Evolutionary conservation across 2,329 filamentous ascomycete species (phyloP).

Genomic region (Pestalotiopsis sp.): DNA sequence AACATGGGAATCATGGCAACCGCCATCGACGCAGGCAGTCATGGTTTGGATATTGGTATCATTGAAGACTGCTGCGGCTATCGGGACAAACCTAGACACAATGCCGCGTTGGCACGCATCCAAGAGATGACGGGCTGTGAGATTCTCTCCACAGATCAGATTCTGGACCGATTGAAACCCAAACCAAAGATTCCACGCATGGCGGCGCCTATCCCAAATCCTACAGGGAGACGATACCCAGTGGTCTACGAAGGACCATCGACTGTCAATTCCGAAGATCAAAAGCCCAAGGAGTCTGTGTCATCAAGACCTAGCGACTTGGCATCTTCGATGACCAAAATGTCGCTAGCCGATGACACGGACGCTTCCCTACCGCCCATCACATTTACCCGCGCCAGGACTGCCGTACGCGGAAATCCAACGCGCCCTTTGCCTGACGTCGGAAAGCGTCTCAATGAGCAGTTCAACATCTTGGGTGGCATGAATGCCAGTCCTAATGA

Average conservation of each 20-base stretch:
- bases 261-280: neutral
- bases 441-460: neutral
- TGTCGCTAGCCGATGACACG: conserved; percentile 35
- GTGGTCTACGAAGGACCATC: neutral
- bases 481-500: conserved; percentile 2
- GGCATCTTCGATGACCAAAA: conserved; percentile 35
- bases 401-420: conserved; percentile 1
- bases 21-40: conserved; percentile 83
- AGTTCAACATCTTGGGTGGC: neutral
- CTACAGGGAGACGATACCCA: conserved; percentile 8
- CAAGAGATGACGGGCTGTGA: conserved; percentile 75
- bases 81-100: conserved; percentile 69
- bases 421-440: conserved; percentile 6
- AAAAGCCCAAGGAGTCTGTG: neutral
- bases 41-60: conserved; percentile 85
- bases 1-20: conserved; percentile 92
- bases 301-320: conserved; percentile 26
- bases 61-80: conserved; percentile 89
- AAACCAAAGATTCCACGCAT: conserved; percentile 13
- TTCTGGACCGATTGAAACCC: conserved; percentile 46
- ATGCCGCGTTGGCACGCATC: conserved; percentile 71
- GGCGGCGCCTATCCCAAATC: neutral
- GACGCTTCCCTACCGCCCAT: conserved; percentile 10
- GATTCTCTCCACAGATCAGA: conserved; percentile 59
- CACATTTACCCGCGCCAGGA: conserved; percentile 20